Conservation (phyloP, 2,329 filamentous ascomycete species). For the Colletotrichum sp. region DNA sequence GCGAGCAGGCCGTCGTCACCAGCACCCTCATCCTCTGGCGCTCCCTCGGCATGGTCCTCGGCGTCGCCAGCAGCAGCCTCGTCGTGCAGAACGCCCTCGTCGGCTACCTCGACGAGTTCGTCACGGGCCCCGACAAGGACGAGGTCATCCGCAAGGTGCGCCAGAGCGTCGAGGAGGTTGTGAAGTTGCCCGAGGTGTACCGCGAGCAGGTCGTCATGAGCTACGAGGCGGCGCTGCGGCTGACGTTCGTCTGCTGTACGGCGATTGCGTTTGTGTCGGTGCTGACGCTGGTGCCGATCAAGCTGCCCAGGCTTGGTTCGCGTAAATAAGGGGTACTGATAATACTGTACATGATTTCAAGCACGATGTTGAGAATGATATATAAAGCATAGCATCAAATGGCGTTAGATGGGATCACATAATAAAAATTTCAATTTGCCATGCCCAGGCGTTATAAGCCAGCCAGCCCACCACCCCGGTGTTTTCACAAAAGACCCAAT, state of each 20-base stretch:
- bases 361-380: background rate
- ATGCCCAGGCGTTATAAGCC: background rate
- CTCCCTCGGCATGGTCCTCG: constrained; percentile 73
- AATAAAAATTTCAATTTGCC: constrained; percentile 8
- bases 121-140: constrained; percentile 64
- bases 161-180: constrained; percentile 59
- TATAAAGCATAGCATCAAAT: background rate
- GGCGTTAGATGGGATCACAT: background rate
- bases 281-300: constrained; percentile 54
- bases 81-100: constrained; percentile 75
- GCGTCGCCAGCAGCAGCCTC: constrained; percentile 74
- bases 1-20: constrained; percentile 72
- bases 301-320: constrained; percentile 56
- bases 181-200: constrained; percentile 47
- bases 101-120: constrained; percentile 61
- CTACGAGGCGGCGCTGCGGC: constrained; percentile 56
- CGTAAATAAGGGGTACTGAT: constrained; percentile 34
- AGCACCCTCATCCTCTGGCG: constrained; percentile 76
- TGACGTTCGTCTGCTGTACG: constrained; percentile 50
- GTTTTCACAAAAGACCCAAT: background rate
- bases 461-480: background rate
- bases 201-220: constrained; percentile 59
- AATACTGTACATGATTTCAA: background rate
- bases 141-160: constrained; percentile 58
- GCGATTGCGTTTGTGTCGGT: constrained; percentile 54